Evolutionary conservation across 495 filamentous ascomycete genomes (phyloP).

Genomic region (Trichoderma reesei): DNA sequence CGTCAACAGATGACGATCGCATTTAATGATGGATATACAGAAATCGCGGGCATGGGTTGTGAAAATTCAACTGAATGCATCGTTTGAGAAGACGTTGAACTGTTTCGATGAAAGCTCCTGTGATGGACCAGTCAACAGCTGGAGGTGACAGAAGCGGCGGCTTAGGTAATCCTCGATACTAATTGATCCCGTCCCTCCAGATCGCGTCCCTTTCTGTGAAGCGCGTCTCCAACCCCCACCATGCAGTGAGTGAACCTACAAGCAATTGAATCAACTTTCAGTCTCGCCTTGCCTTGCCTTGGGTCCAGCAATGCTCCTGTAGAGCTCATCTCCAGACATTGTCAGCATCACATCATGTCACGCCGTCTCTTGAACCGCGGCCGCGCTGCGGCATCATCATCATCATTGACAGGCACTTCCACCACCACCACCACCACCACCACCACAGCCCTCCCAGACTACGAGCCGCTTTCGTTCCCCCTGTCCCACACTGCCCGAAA

Average conservation of each 20-base stretch:
- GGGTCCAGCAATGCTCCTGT: neutral
- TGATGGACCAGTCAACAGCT: neutral
- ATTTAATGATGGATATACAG: too few relatives aligned
- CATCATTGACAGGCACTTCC: too few relatives aligned
- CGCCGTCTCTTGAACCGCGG: constrained; percentile 9
- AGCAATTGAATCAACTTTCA: too few relatives aligned
- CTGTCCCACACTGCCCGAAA: constrained; percentile 27
- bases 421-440: constrained; percentile 18
- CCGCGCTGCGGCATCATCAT: constrained; percentile 16
- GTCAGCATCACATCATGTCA: neutral
- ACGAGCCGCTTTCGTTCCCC: constrained; percentile 47
- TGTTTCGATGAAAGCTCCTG: too few relatives aligned
- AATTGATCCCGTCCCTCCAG: neutral
- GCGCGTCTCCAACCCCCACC: constrained; percentile 7
- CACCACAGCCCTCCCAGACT: constrained; percentile 36
- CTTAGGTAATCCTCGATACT: neutral
- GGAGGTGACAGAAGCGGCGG: neutral
- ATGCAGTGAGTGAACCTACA: too few relatives aligned
- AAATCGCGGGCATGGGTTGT: too few relatives aligned
- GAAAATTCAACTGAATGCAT: too few relatives aligned
- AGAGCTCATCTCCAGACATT: neutral
- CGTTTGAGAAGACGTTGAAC: too few relatives aligned
- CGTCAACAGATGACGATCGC: too few relatives aligned
- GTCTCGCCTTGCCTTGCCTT: too few relatives aligned
- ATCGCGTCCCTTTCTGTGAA: neutral